These are phyloP conservation scores for Microcera coccophila DNA, from an alignment of 2,329 filamentous ascomycete genomes.

Conservation along the genomic window DNA sequence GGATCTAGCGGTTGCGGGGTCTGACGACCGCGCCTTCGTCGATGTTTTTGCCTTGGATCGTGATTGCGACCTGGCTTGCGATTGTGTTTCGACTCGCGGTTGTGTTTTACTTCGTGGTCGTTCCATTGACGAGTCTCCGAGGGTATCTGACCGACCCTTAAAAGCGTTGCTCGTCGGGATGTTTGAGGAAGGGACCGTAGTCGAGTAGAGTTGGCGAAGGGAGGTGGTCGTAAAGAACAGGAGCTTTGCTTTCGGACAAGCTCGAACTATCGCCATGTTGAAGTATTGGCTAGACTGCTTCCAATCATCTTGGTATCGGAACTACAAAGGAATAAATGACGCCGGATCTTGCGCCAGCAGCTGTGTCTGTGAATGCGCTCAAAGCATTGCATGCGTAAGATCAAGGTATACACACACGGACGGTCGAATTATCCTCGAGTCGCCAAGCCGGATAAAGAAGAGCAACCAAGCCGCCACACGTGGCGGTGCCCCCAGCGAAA, in stretches of 20 bases:
- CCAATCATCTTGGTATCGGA: constrained; percentile 13
- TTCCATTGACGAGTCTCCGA: no score
- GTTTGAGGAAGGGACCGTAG: background rate
- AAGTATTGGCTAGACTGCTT: constrained; percentile 1
- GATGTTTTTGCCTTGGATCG: no score
- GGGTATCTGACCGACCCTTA: no score
- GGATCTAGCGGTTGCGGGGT: no score
- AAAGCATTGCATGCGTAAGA: background rate
- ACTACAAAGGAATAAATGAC: background rate
- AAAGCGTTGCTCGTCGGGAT: no score
- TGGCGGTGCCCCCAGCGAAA: no score
- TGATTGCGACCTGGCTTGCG: no score
- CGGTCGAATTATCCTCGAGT: background rate
- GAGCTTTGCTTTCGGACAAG: constrained; percentile 12
- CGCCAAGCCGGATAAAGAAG: background rate
- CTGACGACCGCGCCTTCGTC: no score
- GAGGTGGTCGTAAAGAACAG: constrained; percentile 9
- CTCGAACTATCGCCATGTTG: constrained; percentile 26
- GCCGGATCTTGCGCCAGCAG: background rate
- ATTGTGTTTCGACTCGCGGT: no score
- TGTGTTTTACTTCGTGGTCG: no score
- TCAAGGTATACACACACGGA: no score
- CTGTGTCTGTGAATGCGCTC: background rate
- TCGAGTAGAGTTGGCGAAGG: constrained; percentile 13
- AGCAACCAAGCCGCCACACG: constrained; percentile 3